These are phyloP conservation scores for Narthecium ossifragum DNA, from an alignment of 106 monocot genomes.

Conservation along the genomic window DNA sequence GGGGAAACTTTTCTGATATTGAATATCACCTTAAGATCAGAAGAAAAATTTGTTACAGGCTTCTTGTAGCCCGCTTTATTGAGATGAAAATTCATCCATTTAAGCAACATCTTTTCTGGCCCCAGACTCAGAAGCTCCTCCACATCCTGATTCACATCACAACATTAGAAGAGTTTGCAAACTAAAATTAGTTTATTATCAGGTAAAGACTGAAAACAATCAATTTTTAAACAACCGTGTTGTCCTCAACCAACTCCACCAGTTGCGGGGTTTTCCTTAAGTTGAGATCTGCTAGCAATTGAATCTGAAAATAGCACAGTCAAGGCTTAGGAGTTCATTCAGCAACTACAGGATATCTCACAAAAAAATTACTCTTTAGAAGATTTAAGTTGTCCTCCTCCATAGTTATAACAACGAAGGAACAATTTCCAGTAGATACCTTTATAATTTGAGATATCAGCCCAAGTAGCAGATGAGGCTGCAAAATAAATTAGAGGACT, in stretches of 20 bases:
- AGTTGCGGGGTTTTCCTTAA: slow-evolving; percentile 94
- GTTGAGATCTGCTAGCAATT: slow-evolving; percentile 93
- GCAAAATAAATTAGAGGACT: no score
- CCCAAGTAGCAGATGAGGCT: slow-evolving; percentile 92
- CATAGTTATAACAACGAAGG: no score
- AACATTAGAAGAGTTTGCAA: no score
- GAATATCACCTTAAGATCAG: slow-evolving; percentile 84
- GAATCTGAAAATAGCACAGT: no score
- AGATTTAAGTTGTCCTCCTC: not conserved
- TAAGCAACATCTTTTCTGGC: slow-evolving; percentile 88
- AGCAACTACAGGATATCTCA: no score
- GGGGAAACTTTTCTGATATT: no score
- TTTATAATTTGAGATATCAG: slow-evolving; percentile 97
- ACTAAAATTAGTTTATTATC: no score
- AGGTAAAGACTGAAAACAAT: not conserved
- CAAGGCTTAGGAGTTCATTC: no score
- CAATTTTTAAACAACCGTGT: slow-evolving; percentile 31
- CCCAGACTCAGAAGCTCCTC: slow-evolving; percentile 83
- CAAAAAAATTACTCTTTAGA: not conserved
- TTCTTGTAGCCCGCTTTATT: slow-evolving; percentile 97
- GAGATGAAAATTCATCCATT: slow-evolving; percentile 99
- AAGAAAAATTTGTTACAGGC: slow-evolving; percentile 81
- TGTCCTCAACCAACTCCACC: slow-evolving; percentile 82
- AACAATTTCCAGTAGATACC: slow-evolving; percentile 34
- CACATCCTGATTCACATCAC: slow-evolving; percentile 39